A percentile compares a stretch with the other conserved stretches of the same genome.
Conservation (phyloP, 441 rosid genomes). For the Populus hybrid region DNA sequence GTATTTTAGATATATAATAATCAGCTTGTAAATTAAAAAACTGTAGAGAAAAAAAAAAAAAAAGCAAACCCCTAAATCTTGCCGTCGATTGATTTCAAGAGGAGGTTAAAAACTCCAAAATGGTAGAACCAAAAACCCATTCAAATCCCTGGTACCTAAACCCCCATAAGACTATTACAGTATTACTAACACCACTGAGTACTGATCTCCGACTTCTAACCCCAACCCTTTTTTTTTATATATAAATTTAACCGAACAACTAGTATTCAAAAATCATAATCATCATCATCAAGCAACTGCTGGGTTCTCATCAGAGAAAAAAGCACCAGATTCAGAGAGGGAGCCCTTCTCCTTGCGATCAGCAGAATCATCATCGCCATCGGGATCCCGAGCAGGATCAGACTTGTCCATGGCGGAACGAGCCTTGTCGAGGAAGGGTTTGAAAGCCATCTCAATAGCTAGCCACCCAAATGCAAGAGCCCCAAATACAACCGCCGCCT, state of each 20-base stretch:
- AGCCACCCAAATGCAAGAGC: no score
- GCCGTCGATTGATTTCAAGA: neutral
- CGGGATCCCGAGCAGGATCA: no score
- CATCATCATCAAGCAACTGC: slow-evolving; percentile 7
- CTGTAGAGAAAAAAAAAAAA: neutral
- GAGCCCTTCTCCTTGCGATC: no score
- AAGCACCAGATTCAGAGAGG: slow-evolving; percentile 7
- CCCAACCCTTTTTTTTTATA: slow-evolving; percentile 18
- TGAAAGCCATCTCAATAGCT: no score
- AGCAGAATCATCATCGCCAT: no score
- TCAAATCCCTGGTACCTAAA: neutral
- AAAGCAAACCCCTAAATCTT: neutral
- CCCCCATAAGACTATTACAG: neutral
- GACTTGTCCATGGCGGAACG: no score
- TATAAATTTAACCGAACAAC: neutral
- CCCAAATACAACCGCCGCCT: no score
- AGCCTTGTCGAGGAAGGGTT: no score
- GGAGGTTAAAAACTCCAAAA: neutral
- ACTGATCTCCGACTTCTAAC: neutral
- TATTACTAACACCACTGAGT: neutral
- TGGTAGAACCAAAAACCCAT: neutral
- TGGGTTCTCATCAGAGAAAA: slow-evolving; percentile 12
- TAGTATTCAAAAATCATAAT: neutral
- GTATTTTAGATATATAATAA: no score
- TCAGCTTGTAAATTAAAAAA: neutral